Evolutionary conservation across 805 yeast genomes (phyloP), one percentile per base, ranked within the genome.

Genomic region (Ogataea paradorogensis): DNA sequence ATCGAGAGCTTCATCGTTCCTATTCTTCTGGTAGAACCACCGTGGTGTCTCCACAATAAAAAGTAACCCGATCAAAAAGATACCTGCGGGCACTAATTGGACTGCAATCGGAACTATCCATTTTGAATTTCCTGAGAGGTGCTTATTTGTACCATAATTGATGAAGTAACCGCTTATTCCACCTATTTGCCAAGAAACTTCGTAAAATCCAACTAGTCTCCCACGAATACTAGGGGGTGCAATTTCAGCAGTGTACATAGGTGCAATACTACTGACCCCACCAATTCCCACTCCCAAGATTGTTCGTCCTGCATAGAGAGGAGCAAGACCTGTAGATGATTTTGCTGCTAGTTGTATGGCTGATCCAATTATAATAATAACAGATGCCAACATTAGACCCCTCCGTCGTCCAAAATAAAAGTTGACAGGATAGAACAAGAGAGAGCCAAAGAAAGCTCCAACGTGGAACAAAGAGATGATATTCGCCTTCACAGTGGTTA

Each of bases 281-380:
- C 91, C 91, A 35, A 83, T 84, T 25, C 82, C 80, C 3, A 80
- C 43, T 25, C 93, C 91, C 29, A 82, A 74, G 45, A 82, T 63
- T 15, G 71, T 74, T 48, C 87, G 65, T 18, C 86, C 86, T 8
- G 73, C 74, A 51, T 42, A 46, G 14, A 49, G 23, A 11, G 43
- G 48, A 5, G 33, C 63, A 44, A 50, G 33, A 8, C 44, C 44
- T 3, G 36, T 35, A 6, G 33, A 27, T 2, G 26, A 5, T 11
- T 35, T 40, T 10, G 44, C 40, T 2, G 44, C 44, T 5, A 40
- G 37, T 30, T 40, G 44, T 22, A 40, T 31, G 8, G 40, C 44
- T 5, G 44, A 40, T 5, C 44, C 44, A 14, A 40, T 21, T 13
- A 40, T 28, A 8, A 40, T 18, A 11, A 35, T 27, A 2, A 40